phyloP scores from a whole-genome alignment of 352 stramenopile species.

The Globisporangium emineosum region DNA sequence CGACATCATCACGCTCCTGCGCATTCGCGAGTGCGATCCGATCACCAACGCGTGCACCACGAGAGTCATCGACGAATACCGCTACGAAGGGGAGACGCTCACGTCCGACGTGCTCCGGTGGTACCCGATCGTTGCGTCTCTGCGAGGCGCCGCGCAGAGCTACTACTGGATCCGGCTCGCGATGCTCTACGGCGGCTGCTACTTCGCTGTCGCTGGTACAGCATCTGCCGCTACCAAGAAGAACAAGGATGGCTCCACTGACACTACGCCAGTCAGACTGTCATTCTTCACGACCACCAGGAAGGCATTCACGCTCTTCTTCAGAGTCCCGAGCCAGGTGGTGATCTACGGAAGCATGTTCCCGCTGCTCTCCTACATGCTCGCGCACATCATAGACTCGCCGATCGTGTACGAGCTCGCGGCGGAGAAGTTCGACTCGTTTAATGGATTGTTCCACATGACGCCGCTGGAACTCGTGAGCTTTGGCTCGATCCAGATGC shows the following conservation, averaged over 20 bases:
- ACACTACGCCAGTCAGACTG: no score
- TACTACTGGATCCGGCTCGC: slow-evolving; percentile 17
- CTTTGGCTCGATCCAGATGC: slow-evolving; percentile 12
- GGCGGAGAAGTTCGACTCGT: slow-evolving; percentile 21
- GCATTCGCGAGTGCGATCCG: no score
- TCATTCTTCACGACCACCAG: no score
- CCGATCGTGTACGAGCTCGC: slow-evolving; percentile 16
- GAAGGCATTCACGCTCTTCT: no score
- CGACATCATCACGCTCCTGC: slow-evolving; percentile 13
- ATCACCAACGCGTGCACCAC: no score
- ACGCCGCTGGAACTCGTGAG: slow-evolving; percentile 17
- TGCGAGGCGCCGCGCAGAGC: slow-evolving; percentile 4
- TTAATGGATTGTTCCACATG: slow-evolving; percentile 19
- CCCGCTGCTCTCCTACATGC: slow-evolving; percentile 3
- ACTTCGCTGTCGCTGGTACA: slow-evolving; percentile 2
- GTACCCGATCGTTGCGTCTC: background rate
- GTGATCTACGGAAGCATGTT: slow-evolving; percentile 6
- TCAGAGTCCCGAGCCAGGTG: slow-evolving; percentile 23
- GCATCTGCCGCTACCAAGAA: no score
- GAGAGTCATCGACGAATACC: slow-evolving; percentile 14
- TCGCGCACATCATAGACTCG: slow-evolving; percentile 5
- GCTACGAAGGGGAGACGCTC: slow-evolving; percentile 15
- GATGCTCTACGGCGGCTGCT: slow-evolving; percentile 5
- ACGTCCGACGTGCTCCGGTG: slow-evolving; percentile 6
- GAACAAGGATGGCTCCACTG: no score